Evolutionary conservation across 139 green algal species (phyloP), one percentile per base, ranked within the genome.

Genomic region (Coccomyxa sp.): DNA sequence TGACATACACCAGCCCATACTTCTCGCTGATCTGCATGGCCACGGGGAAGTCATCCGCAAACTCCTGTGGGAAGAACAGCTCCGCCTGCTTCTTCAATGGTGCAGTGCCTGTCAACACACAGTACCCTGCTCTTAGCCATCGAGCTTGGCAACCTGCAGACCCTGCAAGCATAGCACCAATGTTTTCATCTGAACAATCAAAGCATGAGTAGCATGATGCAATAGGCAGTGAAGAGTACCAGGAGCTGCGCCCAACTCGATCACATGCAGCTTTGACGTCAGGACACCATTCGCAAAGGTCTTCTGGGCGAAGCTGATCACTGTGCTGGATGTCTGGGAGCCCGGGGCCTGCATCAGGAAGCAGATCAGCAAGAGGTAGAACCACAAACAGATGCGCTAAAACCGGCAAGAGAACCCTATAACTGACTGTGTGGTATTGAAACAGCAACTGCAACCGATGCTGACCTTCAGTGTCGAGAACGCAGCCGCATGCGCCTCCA

Each of bases 31-130:
- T 89, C 87, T 98, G 95, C 92, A 99, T 96, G 27, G 95, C 95
- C 51, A 99, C 97, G 10, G 97, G 97, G 83, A 99, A 99, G 88
- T 99, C 97, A 80, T 99, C 97, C n/a, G 92, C 92, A 90, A 99
- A 99, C 83, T 99, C 96, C 12, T 94, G 93, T 10, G 97, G 97
- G 88, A 99, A 99, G 86, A 99, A 99, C 16, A 99, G 93, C 89
- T 99, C 97, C 23, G 95, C 95, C 79, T 96, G 91, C 87, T 94
- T 93, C 91, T 98, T 98, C 84, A 97, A 92, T 57, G 86, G 85
- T 4, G 88, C 82, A 59, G 86, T 77, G 77, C 88, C 90, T 85
- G 79, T 80, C 80, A 12, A 59, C n/a, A 75, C 27, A 79, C 27
- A 79, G 38, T 51, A 51, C 57, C 58, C 79, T 57, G 17, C 25